phyloP scores from a whole-genome alignment of 2,329 filamentous ascomycete species.

The Pseudogymnoascus sp. region DNA sequence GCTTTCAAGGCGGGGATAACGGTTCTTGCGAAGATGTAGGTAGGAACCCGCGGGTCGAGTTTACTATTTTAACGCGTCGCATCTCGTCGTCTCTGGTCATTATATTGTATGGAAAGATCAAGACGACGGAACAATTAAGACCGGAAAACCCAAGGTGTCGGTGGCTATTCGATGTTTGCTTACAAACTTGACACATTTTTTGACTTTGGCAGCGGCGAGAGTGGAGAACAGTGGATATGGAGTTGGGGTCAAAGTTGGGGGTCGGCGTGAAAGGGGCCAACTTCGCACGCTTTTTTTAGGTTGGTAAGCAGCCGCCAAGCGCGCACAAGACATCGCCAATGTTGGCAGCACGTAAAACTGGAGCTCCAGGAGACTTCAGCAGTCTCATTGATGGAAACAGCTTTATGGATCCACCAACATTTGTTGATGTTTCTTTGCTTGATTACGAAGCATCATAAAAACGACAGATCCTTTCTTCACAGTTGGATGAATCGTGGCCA shows the following conservation, averaged over 20 bases:
- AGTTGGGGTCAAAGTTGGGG: slow-evolving; percentile 2
- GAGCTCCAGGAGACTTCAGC: background rate
- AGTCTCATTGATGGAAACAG: background rate
- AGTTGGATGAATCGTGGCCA: background rate
- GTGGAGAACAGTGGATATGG: slow-evolving; percentile 4
- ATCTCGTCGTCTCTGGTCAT: background rate
- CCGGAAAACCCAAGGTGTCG: background rate
- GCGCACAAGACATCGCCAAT: slow-evolving; percentile 2
- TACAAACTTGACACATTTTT: slow-evolving; percentile 7
- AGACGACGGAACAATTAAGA: slow-evolving; percentile 7
- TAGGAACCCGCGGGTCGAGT: background rate
- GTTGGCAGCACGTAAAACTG: background rate
- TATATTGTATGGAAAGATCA: background rate
- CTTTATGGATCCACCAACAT: background rate
- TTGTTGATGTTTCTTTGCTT: background rate
- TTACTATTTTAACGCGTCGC: background rate
- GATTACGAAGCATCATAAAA: background rate
- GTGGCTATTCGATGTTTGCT: background rate
- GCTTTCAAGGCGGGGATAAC: background rate
- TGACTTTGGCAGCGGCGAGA: slow-evolving; percentile 3
- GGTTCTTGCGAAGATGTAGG: background rate
- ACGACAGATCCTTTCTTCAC: background rate
- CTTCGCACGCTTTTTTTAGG: background rate
- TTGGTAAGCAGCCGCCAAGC: slow-evolving; percentile 7
- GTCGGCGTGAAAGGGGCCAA: background rate